Percentiles rank a stretch among this genome's conserved stretches.
These are phyloP conservation scores for Polytrichum formosum DNA, from an alignment of 225 moss, liverwort and hornwort species.

Conservation along the genomic window DNA sequence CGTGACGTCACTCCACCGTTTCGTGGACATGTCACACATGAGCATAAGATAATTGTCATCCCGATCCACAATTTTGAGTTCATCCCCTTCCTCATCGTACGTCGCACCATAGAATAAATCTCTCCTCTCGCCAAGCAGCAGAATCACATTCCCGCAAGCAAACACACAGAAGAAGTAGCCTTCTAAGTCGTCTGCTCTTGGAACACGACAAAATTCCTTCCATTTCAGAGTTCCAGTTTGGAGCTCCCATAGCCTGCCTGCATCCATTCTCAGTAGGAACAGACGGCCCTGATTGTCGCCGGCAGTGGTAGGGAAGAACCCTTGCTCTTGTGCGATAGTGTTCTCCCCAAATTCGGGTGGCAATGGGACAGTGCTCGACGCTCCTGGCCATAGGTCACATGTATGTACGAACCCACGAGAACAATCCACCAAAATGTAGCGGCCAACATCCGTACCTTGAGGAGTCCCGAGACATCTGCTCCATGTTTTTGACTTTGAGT, in stretches of 20 bases:
- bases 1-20: constrained; percentile 34
- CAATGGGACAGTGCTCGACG: constrained; percentile 6
- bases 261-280: constrained; percentile 23
- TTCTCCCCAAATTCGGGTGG: constrained; percentile 38
- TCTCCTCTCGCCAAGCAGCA: constrained; percentile 30
- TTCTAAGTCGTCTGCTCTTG: constrained; percentile 16
- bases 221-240: constrained; percentile 3
- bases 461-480: constrained; percentile 7
- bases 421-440: constrained; percentile 33
- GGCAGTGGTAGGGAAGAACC: constrained; percentile 9
- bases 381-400: constrained; percentile 21
- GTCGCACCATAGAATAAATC: constrained; percentile 13
- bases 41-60: constrained; percentile 24
- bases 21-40: constrained; percentile 33
- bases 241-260: neutral
- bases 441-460: constrained; percentile 15
- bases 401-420: constrained; percentile 29
- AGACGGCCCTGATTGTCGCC: constrained; percentile 24
- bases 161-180: constrained; percentile 35
- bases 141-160: constrained; percentile 18
- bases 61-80: neutral
- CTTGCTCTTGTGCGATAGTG: constrained; percentile 26
- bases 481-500: constrained; percentile 30
- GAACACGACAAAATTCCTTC: constrained; percentile 36
- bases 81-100: constrained; percentile 8